A percentile compares a stretch with the other conserved stretches of the same genome.
These are phyloP conservation scores for Ganoderma resinaceum DNA, from an alignment of 1,284 basidiomycete genomes.

Conservation along the genomic window DNA sequence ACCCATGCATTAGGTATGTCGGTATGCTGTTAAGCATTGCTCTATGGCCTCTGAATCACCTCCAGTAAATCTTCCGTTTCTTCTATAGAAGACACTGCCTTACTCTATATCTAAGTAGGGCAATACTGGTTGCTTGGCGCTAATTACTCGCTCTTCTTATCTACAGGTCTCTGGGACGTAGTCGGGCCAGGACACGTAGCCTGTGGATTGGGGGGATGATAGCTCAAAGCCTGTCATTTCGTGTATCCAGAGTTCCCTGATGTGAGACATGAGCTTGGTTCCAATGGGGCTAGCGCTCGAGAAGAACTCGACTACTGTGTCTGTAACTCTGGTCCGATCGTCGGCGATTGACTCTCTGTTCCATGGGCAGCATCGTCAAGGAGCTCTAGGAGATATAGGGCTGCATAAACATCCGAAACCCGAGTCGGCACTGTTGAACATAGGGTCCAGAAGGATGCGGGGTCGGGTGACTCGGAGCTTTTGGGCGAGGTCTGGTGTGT, in stretches of 20 bases:
- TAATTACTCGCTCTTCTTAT: not conserved
- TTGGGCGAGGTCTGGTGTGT: not conserved
- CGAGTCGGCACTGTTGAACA: too few species aligned
- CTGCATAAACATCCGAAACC: too few species aligned
- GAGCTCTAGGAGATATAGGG: not conserved
- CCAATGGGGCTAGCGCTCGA: not conserved
- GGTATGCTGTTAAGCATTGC: too few species aligned
- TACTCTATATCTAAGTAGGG: too few species aligned
- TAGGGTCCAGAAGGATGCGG: not conserved
- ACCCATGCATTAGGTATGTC: not conserved
- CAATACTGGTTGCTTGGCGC: too few species aligned
- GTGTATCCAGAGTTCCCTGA: conserved; percentile 2
- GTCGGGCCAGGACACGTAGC: not conserved
- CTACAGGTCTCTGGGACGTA: too few species aligned
- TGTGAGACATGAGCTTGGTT: not conserved
- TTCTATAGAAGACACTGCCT: too few species aligned
- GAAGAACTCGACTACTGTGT: not conserved
- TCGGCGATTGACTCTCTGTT: not conserved
- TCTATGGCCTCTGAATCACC: too few species aligned
- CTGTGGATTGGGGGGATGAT: conserved; percentile 1
- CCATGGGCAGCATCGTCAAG: not conserved
- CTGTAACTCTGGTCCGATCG: not conserved
- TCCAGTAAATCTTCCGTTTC: too few species aligned
- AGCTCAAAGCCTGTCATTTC: not conserved
- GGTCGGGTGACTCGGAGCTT: not conserved